Percentiles rank a stretch among this genome's conserved stretches.
Conservation (phyloP, 331 rosid genomes). For the Quercus lobata region DNA sequence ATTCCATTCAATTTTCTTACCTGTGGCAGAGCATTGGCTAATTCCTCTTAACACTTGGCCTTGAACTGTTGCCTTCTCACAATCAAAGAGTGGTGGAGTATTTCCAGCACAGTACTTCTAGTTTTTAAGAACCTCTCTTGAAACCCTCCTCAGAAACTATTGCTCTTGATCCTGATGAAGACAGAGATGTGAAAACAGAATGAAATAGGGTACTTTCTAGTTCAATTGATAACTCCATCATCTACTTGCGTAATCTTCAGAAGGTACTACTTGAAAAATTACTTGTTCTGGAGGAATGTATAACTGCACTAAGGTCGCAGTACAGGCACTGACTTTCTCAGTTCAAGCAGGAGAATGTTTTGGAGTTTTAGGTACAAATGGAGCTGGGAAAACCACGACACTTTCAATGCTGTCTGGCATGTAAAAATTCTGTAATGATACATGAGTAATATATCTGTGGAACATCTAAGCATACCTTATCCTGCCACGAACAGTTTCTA, state of each 20-base stretch:
- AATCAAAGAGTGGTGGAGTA: constrained; percentile 42
- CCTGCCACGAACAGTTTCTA: not conserved
- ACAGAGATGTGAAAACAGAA: constrained; percentile 80
- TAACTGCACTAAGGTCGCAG: constrained; percentile 66
- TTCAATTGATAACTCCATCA: constrained; percentile 67
- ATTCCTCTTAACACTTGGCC: constrained; percentile 73
- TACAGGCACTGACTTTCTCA: constrained; percentile 80
- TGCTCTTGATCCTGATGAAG: constrained; percentile 55
- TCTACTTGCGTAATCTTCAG: constrained; percentile 72
- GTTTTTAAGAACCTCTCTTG: constrained; percentile 64
- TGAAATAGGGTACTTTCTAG: constrained; percentile 86
- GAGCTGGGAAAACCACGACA: constrained; percentile 98
- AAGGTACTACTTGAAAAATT: constrained; percentile 42
- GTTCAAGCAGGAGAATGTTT: constrained; percentile 97
- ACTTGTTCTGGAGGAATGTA: constrained; percentile 38
- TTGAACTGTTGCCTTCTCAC: constrained; percentile 66
- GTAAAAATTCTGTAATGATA: constrained; percentile 8
- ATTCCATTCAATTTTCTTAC: constrained; percentile 27
- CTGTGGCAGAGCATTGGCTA: constrained; percentile 58
- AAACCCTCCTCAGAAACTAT: constrained; percentile 40
- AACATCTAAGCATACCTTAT: not conserved
- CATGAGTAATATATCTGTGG: not conserved
- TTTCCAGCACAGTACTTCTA: constrained; percentile 28
- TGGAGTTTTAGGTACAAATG: constrained; percentile 94
- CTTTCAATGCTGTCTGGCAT: constrained; percentile 89